Evolutionary conservation across 768 basidiomycete species (phyloP).

Genomic region (Lenzites betulinus): DNA sequence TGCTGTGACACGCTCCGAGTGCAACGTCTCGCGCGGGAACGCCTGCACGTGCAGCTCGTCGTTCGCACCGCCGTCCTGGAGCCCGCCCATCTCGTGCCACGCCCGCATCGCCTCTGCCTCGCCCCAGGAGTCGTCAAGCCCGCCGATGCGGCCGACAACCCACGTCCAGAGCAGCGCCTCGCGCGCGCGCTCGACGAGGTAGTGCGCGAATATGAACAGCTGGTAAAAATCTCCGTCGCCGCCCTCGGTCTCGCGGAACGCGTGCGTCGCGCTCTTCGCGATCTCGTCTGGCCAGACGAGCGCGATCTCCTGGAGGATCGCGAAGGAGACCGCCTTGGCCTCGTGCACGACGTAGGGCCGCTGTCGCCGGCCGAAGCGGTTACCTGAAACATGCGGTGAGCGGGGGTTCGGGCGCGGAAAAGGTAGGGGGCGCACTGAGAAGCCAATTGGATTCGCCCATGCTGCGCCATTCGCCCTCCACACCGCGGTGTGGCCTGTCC

Average conservation of each 20-base stretch:
- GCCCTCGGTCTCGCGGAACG: constrained; percentile 34
- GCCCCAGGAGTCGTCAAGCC: constrained; percentile 27
- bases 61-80: constrained; percentile 12
- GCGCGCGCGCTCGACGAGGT: constrained; percentile 38
- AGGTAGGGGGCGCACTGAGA: constrained; percentile 31
- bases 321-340: constrained; percentile 37
- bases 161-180: constrained; percentile 42
- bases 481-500: constrained; percentile 23
- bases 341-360: constrained; percentile 45
- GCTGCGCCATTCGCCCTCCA: constrained; percentile 41
- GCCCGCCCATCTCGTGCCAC: constrained; percentile 37
- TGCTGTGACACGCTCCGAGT: constrained; percentile 19
- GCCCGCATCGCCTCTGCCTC: constrained; percentile 20
- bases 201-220: constrained; percentile 36
- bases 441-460: constrained; percentile 39
- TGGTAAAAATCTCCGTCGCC: constrained; percentile 38
- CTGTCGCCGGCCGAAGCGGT: constrained; percentile 40
- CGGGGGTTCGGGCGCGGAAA: background rate
- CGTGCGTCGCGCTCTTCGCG: constrained; percentile 33
- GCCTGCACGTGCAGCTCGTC: constrained; percentile 16
- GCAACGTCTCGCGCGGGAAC: constrained; percentile 23
- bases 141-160: constrained; percentile 37
- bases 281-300: constrained; percentile 34
- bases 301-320: constrained; percentile 38
- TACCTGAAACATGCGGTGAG: constrained; percentile 17